phyloP scores from a whole-genome alignment of 2,329 filamentous ascomycete species.

The Pyrenochaeta sp. region DNA sequence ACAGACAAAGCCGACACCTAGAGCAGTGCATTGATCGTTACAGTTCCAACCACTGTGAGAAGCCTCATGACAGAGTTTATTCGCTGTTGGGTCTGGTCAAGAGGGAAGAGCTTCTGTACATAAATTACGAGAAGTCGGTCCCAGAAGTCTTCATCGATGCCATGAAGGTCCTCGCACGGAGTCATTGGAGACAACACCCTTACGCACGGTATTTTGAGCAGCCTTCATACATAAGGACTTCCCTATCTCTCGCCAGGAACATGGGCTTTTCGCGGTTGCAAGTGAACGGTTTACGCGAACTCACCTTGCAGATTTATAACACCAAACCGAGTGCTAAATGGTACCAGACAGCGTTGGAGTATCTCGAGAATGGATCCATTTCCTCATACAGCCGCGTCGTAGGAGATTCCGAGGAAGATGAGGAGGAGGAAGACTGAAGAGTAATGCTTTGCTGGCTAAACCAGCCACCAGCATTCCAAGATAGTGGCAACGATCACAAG shows the following conservation, averaged over 20 bases:
- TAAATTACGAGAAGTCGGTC: background rate
- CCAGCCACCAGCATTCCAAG: no score
- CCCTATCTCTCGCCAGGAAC: background rate
- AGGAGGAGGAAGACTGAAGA: background rate
- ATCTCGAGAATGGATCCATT: background rate
- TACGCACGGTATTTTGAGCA: background rate
- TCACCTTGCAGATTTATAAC: background rate
- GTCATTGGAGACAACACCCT: background rate
- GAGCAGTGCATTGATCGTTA: background rate
- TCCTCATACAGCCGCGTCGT: background rate
- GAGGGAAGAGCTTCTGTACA: background rate
- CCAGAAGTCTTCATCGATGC: background rate
- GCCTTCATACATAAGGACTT: background rate
- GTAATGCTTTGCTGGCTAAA: no score
- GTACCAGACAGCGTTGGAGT: background rate
- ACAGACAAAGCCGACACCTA: background rate
- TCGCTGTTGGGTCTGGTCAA: background rate
- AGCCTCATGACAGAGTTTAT: conserved; percentile 1
- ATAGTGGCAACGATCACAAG: no score
- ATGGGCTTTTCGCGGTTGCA: background rate
- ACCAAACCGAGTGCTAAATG: background rate
- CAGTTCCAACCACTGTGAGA: background rate
- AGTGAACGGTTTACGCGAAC: background rate
- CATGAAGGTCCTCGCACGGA: background rate
- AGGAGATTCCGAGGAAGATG: background rate